Evolutionary conservation across 306 rosid species (phyloP).

Genomic region (Trichosanthes cucumerina): DNA sequence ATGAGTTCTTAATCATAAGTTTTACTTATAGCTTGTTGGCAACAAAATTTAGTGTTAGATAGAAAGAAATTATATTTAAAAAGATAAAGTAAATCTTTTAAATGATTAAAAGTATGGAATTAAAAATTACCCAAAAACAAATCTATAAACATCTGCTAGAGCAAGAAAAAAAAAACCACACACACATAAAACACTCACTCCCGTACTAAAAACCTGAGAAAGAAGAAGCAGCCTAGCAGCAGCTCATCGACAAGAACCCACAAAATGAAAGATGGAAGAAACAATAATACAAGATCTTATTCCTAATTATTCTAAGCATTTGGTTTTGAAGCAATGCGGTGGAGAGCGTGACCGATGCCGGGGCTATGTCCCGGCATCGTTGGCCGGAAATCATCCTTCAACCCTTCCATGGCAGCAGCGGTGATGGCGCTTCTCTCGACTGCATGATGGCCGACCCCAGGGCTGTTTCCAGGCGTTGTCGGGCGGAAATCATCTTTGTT

Average conservation of each 20-base stretch:
- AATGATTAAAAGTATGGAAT: neutral
- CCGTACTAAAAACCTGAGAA: neutral
- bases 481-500: constrained; percentile 1
- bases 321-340: neutral
- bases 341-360: neutral
- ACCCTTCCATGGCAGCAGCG: neutral
- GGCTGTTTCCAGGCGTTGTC: neutral
- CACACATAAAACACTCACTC: neutral
- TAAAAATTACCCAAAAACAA: neutral
- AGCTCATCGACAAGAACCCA: neutral
- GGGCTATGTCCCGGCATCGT: constrained; percentile 1
- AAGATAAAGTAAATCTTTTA: neutral
- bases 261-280: neutral
- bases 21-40: too few species aligned
- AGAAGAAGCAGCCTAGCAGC: neutral
- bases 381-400: constrained; percentile 10
- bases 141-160: neutral
- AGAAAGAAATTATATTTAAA: neutral
- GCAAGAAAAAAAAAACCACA: neutral
- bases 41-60: neutral
- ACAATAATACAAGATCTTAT: neutral
- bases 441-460: neutral
- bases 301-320: neutral
- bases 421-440: neutral
- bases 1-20: too few species aligned